phyloP scores from a whole-genome alignment of 2,329 filamentous ascomycete genomes.

The Myriosclerotinia duriaeana region DNA sequence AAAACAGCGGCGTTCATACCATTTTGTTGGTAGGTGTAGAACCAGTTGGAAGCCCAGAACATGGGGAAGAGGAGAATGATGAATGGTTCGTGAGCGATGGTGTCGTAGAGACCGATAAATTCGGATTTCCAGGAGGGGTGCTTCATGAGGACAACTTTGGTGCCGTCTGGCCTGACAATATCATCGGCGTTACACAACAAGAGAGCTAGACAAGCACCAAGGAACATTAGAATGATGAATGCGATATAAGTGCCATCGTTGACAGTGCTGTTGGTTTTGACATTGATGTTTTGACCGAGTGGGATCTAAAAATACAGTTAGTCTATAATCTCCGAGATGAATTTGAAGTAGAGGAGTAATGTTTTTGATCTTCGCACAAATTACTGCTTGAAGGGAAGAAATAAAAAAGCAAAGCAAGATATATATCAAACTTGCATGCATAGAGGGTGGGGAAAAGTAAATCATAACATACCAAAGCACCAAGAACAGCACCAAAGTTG shows the following conservation, averaged over 20 bases:
- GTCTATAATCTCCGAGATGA: background rate
- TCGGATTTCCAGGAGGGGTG: constrained; percentile 85
- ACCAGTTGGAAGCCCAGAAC: constrained; percentile 79
- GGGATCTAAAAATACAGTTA: constrained; percentile 53
- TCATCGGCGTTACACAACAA: constrained; percentile 68
- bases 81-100: constrained; percentile 67
- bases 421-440: background rate
- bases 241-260: constrained; percentile 82
- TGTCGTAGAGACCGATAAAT: constrained; percentile 72
- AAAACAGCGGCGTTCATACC: constrained; percentile 69
- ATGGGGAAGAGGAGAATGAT: constrained; percentile 77
- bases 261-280: constrained; percentile 50
- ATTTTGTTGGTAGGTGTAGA: constrained; percentile 79
- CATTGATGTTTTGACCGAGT: constrained; percentile 70
- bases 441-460: background rate
- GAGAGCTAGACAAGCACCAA: constrained; percentile 68
- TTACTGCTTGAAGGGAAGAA: background rate
- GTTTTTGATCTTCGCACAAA: background rate
- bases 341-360: background rate
- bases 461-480: constrained; percentile 54
- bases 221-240: constrained; percentile 79
- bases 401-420: background rate
- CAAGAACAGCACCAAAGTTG: constrained; percentile 87
- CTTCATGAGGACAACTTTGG: constrained; percentile 82
- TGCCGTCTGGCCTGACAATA: constrained; percentile 74